A percentile compares a stretch with the other conserved stretches of the same genome.
Evolutionary conservation across 176 grass and related monocot species (phyloP).

Genomic region (Chrysopogon serrulatus): DNA sequence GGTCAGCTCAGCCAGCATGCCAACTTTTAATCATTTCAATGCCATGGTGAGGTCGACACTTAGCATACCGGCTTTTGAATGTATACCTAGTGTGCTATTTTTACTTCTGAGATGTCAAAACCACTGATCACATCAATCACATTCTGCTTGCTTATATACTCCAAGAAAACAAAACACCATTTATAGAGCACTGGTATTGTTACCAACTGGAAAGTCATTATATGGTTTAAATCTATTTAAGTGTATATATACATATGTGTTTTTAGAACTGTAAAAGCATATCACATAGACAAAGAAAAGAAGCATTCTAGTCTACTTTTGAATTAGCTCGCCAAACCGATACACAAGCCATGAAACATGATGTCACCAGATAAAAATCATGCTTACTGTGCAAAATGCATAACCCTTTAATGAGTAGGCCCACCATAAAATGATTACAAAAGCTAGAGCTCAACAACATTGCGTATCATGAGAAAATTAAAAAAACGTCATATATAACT

Average conservation of each 20-base stretch:
- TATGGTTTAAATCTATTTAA: background rate
- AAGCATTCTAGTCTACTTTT: background rate
- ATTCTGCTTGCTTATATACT: background rate
- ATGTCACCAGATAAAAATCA: background rate
- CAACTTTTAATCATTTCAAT: background rate
- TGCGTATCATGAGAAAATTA: background rate
- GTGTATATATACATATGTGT: background rate
- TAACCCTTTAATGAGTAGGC: background rate
- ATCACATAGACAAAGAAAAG: background rate
- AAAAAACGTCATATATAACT: background rate
- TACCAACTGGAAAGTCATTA: background rate
- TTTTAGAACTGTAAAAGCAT: background rate
- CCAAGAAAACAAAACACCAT: background rate
- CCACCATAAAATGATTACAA: background rate
- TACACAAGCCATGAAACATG: background rate
- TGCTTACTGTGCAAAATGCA: background rate
- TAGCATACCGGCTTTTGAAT: background rate
- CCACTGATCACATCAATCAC: background rate
- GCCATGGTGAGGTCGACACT: background rate
- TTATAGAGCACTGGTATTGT: background rate
- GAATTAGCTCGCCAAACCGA: background rate
- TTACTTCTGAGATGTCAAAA: background rate
- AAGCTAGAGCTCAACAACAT: background rate
- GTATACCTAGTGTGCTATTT: background rate
- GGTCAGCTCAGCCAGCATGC: background rate